Base-by-base conservation (phyloP, 345 rosid species). In the Barbarea vulgaris region DNA sequence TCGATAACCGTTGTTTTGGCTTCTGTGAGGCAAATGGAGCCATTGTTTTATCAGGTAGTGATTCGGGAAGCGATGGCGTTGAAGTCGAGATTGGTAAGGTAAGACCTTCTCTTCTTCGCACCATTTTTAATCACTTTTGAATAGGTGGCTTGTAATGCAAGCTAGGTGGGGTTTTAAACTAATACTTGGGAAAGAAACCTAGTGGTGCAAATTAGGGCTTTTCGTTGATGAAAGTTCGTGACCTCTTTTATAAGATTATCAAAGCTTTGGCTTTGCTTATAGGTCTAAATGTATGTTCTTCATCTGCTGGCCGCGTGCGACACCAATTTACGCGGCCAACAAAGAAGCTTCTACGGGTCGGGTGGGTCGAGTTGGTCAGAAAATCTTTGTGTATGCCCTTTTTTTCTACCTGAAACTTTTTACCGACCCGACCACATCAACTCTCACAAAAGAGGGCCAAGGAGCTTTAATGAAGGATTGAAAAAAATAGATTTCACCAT, bases 1-100 rank as follows among this genome's bases (percentile, higher is more conserved):
- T 96, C 11, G 88, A 87, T 66, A 95, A 37, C 24, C 76, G 64
- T 47, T 77, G 87, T 63, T 81, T 85, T 67, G 61, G 61, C 53
- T 34, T 69, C 8, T 81, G 79, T 0, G 51, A 46, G 51, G 22
- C 4, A 17, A 46, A 17, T 46, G 87, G 77, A 81, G 80, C 83
- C 36, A 73, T 30, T 80, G 83, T 28, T 86, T 87, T 1, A 2
- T 69, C 83, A 0, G 72, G 54, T 47, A 53, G 5, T 75, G 87
- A 5, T 77, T 85, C 14, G 76, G 79, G 13, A 78, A 79, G 12
- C 56, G 69, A 30, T 74, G 83, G 41, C 59, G 82, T 0, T 78
- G 88, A 76, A 21, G 80, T 55, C 0, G 83, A 75, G 3, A 82
- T 53, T 11, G 85, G 81, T 48, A 81, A 44, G 18, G 62, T 46